A percentile compares a stretch with the other conserved stretches of the same genome.
Evolutionary conservation across 2,329 filamentous ascomycete genomes (phyloP).

Genomic region (Xylariales sp.): DNA sequence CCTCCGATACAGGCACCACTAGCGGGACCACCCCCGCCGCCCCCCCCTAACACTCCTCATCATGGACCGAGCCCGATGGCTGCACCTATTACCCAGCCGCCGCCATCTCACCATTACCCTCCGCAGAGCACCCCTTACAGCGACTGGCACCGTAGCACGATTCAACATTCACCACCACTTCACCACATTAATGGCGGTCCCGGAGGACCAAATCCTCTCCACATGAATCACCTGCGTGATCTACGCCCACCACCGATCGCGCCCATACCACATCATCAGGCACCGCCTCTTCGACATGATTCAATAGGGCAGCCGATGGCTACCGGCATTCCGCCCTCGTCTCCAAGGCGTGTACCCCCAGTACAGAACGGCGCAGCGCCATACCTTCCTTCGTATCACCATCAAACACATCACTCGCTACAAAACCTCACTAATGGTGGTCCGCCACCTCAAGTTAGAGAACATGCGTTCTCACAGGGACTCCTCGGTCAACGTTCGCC

Average conservation of each 20-base stretch:
- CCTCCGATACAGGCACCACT: slow-evolving; percentile 22
- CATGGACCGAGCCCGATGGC: slow-evolving; percentile 28
- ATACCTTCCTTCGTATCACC: slow-evolving; percentile 34
- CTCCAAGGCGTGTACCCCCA: slow-evolving; percentile 40
- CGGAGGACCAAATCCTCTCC: slow-evolving; percentile 22
- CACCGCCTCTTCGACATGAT: slow-evolving; percentile 38
- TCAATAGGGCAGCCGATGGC: slow-evolving; percentile 34
- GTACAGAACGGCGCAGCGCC: slow-evolving; percentile 32
- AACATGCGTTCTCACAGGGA: slow-evolving; percentile 41
- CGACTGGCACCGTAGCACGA: slow-evolving; percentile 48
- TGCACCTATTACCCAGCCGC: slow-evolving; percentile 28
- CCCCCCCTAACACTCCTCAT: slow-evolving; percentile 21
- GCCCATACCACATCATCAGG: slow-evolving; percentile 37
- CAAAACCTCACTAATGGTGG: slow-evolving; percentile 34
- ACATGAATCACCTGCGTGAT: slow-evolving; percentile 33
- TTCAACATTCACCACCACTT: slow-evolving; percentile 43
- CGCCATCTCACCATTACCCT: slow-evolving; percentile 34
- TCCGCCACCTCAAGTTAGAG: slow-evolving; percentile 37
- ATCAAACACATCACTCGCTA: slow-evolving; percentile 23
- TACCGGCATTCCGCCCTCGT: slow-evolving; percentile 45
- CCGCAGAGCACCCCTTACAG: slow-evolving; percentile 32
- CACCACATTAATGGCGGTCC: slow-evolving; percentile 47
- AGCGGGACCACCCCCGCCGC: slow-evolving; percentile 18
- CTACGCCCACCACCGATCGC: slow-evolving; percentile 46
- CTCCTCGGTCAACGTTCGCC: slow-evolving; percentile 36